Base-by-base conservation (phyloP, 2,329 filamentous ascomycete genomes). In the Ramularia endophylla region DNA sequence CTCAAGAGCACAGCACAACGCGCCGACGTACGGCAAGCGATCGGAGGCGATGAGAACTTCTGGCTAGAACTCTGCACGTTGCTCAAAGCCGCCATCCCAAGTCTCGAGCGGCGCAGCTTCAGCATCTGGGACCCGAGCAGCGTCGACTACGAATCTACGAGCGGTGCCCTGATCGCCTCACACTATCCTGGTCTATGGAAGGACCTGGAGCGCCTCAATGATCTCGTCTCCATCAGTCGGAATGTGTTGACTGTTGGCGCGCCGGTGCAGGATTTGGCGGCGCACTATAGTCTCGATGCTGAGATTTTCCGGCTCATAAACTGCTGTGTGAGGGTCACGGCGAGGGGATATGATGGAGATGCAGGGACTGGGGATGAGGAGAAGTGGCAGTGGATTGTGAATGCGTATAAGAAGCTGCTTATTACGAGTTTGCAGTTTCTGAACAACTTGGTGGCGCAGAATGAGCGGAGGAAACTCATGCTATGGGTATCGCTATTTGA, bases 401-500 rank as follows among this genome's bases (percentile, higher is more conserved):
- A 78, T 55, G 72, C 77, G 3, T 81, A 80, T 63, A 81, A 83
- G 63, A 77, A 78, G 52, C 65, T 82, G 13, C 66, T 82, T 53
- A 81, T 81, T 41, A 80, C 77, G 2, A 77, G 75, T 47, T 66
- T 83, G n/a, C 79, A 82, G 55, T 81, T 80, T 50, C 62, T 82
- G 41, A 80, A 82, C 62, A 82, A 82, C 49, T 72, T 81, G 36
- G 77, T 80, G 34, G 78, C 78, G 55, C 73, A 78, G 46, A 83
- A 83, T 51, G 78, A 83, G 60, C 71, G 78, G 44, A 67, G 77
- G 28, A 82, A 83, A 54, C 68, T 81, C 51, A 76, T 80, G 52
- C 68, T 83, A 2, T 83, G 78, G 78, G 62, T 81, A 27, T 75
- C 79, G 57, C 65, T 83, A 2, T 83, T 83, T 51, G 79, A 80